Conservation (phyloP, 208 protist species). For the Trypanosoma caninum region DNA sequence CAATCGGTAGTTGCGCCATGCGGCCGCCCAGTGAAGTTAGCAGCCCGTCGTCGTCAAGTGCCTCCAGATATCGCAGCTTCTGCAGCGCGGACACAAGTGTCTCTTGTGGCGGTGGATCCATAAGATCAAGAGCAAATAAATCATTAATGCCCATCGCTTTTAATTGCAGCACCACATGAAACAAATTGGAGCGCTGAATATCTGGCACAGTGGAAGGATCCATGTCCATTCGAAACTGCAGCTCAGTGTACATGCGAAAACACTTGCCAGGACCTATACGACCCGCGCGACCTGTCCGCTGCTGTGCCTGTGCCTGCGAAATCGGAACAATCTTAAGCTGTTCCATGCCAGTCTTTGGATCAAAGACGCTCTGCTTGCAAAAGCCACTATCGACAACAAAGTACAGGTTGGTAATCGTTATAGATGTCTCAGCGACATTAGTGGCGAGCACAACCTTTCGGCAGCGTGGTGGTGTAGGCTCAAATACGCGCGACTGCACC, state of each 20-base stretch:
- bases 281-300: slow-evolving; percentile 95
- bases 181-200: slow-evolving; percentile 98
- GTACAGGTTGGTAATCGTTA: slow-evolving; percentile 99
- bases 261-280: slow-evolving; percentile 96
- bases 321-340: slow-evolving; percentile 96
- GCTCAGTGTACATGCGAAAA: slow-evolving; percentile 97
- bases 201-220: slow-evolving; percentile 94
- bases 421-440: slow-evolving; percentile 99
- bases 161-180: slow-evolving; percentile 96
- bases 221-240: slow-evolving; percentile 96
- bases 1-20: slow-evolving; percentile 99
- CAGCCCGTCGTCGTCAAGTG: slow-evolving; percentile 97
- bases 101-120: slow-evolving; percentile 95
- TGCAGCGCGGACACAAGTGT: slow-evolving; percentile 96
- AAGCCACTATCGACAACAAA: slow-evolving; percentile 98
- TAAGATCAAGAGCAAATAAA: slow-evolving; percentile 96
- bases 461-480: slow-evolving; percentile 89
- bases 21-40: slow-evolving; percentile 97
- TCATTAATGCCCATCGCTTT: slow-evolving; percentile 99
- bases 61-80: slow-evolving; percentile 96
- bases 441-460: slow-evolving; percentile 99
- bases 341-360: slow-evolving; percentile 96
- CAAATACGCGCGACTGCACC: slow-evolving; percentile 98
- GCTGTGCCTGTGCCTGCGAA: slow-evolving; percentile 96
- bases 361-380: slow-evolving; percentile 98